Percentiles rank a stretch among this genome's conserved stretches.
Conservation (phyloP, 805 yeast species). For the Candida rishiriensis region DNA sequence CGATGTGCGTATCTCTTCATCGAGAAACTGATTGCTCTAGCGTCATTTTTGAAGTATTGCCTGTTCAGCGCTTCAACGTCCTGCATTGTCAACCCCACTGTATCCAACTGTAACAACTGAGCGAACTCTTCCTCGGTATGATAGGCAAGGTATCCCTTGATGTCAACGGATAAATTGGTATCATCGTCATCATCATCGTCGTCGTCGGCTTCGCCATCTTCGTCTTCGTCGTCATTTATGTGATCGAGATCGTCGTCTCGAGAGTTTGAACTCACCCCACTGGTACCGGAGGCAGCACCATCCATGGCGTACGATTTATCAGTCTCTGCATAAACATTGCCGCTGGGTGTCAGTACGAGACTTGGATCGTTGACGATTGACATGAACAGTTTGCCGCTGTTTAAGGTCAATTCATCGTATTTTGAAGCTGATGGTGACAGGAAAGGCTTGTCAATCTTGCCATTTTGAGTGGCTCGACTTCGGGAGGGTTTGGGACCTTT, state of each 20-base stretch:
- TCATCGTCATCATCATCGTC: no score
- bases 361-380: no score
- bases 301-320: neutral
- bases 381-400: no score
- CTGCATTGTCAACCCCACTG: slow-evolving; percentile 15
- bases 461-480: neutral
- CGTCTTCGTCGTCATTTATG: no score
- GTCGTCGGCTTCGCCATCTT: neutral
- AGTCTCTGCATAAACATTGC: no score
- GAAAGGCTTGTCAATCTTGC: neutral
- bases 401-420: no score
- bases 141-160: neutral
- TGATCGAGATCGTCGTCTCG: no score
- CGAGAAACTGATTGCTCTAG: slow-evolving; percentile 16
- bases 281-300: neutral
- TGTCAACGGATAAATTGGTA: no score
- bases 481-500: slow-evolving; percentile 29
- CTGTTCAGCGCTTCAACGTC: slow-evolving; percentile 21
- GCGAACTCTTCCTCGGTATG: slow-evolving; percentile 7
- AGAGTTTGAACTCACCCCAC: no score
- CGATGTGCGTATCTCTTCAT: slow-evolving; percentile 16
- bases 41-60: slow-evolving; percentile 8
- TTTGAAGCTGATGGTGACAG: neutral
- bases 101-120: slow-evolving; percentile 8
- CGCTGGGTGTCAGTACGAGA: no score